Conservation (phyloP, 805 yeast genomes). For the Clavispora santaluciae region DNA sequence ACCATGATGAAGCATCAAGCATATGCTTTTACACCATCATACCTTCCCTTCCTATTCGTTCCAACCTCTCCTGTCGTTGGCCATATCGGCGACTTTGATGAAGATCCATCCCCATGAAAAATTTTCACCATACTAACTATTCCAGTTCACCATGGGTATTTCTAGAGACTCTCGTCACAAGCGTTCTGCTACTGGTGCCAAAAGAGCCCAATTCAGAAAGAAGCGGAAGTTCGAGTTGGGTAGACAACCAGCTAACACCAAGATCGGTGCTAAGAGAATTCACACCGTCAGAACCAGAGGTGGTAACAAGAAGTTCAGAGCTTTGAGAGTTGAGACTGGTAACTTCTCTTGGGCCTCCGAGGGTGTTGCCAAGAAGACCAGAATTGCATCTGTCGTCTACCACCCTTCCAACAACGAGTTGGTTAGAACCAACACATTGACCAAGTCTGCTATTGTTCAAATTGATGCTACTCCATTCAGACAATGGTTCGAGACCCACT, state of each 20-base stretch:
- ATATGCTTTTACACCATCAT: not conserved
- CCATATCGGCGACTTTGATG: not conserved
- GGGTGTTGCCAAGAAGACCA: slow-evolving; percentile 98
- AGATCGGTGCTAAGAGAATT: slow-evolving; percentile 97
- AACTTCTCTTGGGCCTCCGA: slow-evolving; percentile 99
- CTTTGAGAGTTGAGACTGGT: slow-evolving; percentile 97
- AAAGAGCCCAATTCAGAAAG: slow-evolving; percentile 99
- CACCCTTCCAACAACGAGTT: slow-evolving; percentile 99
- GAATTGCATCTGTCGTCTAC: slow-evolving; percentile 96
- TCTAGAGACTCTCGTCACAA: slow-evolving; percentile 99
- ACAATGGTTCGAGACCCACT: slow-evolving; percentile 98
- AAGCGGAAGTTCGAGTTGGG: slow-evolving; percentile 99
- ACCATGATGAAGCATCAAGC: not conserved
- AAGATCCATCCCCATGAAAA: not conserved
- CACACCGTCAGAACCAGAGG: slow-evolving; percentile 99
- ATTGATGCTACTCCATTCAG: slow-evolving; percentile 99
- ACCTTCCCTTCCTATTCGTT: not conserved
- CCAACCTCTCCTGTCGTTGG: not conserved
- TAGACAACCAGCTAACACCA: slow-evolving; percentile 99
- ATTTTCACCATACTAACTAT: slow-evolving; percentile 15
- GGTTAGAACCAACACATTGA: slow-evolving; percentile 99
- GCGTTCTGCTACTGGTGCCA: slow-evolving; percentile 99
- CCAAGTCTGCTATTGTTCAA: slow-evolving; percentile 98
- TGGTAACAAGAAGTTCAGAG: slow-evolving; percentile 99
- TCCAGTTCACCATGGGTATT: slow-evolving; percentile 83